A percentile compares a stretch with the other conserved stretches of the same genome.
phyloP scores from a whole-genome alignment of 1,139 yeast species.

The Hanseniaspora gamundiae region DNA sequence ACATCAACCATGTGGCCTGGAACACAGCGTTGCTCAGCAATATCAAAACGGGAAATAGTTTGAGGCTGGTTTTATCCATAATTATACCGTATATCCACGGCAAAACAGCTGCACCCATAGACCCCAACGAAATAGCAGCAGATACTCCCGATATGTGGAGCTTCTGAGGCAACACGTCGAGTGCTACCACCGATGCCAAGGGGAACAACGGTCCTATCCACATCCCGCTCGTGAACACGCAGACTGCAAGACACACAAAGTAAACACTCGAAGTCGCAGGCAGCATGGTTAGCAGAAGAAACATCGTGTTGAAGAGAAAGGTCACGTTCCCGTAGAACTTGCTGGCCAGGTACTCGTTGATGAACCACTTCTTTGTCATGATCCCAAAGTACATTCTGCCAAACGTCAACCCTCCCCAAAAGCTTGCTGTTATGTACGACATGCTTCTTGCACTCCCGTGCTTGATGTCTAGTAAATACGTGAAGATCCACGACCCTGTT shows the following conservation, averaged over 20 bases:
- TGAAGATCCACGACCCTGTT: conserved; percentile 57
- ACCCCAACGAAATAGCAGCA: conserved; percentile 66
- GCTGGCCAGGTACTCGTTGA: conserved; percentile 40
- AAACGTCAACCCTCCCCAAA: conserved; percentile 52
- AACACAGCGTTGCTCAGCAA: background rate
- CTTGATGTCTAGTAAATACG: conserved; percentile 43
- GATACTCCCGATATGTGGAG: conserved; percentile 63
- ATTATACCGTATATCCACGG: conserved; percentile 51
- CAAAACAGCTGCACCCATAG: conserved; percentile 65
- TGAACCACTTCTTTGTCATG: conserved; percentile 41
- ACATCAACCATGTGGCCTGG: background rate
- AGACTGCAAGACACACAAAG: conserved; percentile 17
- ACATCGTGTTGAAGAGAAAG: conserved; percentile 14
- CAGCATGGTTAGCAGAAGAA: conserved; percentile 14
- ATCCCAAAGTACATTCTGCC: conserved; percentile 54
- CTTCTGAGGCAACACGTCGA: conserved; percentile 48
- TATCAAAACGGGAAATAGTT: conserved; percentile 19
- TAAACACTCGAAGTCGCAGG: conserved; percentile 16
- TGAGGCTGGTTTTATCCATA: conserved; percentile 20
- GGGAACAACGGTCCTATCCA: conserved; percentile 78
- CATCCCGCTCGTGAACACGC: conserved; percentile 47
- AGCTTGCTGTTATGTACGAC: conserved; percentile 49
- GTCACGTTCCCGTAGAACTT: conserved; percentile 25
- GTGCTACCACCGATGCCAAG: conserved; percentile 53
- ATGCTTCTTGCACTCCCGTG: conserved; percentile 33